Conservation (phyloP, 176 grass and related monocot species). For the Sorghum bicolor region DNA sequence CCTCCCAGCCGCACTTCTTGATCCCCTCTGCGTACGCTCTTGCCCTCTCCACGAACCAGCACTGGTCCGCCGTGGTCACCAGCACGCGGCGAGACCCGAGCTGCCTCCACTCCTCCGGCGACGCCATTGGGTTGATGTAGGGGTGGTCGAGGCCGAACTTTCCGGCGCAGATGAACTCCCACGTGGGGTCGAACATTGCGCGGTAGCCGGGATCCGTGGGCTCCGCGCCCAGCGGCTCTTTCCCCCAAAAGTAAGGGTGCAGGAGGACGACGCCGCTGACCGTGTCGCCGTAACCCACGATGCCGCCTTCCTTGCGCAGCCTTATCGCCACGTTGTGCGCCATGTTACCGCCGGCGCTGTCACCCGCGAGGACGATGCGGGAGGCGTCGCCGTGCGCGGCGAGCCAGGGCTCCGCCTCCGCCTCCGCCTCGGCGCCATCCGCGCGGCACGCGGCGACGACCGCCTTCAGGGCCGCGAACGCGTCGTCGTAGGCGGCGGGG, state of each 20-base stretch:
- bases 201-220: slow-evolving; percentile 25
- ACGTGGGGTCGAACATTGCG: slow-evolving; percentile 42
- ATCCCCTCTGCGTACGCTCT: slow-evolving; percentile 57
- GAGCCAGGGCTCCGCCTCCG: slow-evolving; percentile 58
- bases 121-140: slow-evolving; percentile 44
- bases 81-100: slow-evolving; percentile 55
- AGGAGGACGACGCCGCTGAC: slow-evolving; percentile 53
- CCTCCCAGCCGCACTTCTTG: slow-evolving; percentile 61
- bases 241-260: slow-evolving; percentile 75
- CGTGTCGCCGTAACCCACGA: slow-evolving; percentile 32
- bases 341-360: slow-evolving; percentile 86
- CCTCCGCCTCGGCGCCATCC: slow-evolving; percentile 32
- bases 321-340: slow-evolving; percentile 58
- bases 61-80: slow-evolving; percentile 61
- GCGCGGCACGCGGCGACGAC: slow-evolving; percentile 27
- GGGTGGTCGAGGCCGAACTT: slow-evolving; percentile 46
- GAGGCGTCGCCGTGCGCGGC: slow-evolving; percentile 48
- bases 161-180: slow-evolving; percentile 47
- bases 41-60: slow-evolving; percentile 69
- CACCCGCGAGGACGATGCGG: slow-evolving; percentile 62
- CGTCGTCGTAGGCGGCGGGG: slow-evolving; percentile 89
- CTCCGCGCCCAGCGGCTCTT: slow-evolving; percentile 46
- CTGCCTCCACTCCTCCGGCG: slow-evolving; percentile 43
- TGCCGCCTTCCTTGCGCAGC: slow-evolving; percentile 45
- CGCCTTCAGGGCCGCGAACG: slow-evolving; percentile 59